phyloP scores from a whole-genome alignment of 2,329 filamentous ascomycete species.

The Trichoderma afroharzianum region DNA sequence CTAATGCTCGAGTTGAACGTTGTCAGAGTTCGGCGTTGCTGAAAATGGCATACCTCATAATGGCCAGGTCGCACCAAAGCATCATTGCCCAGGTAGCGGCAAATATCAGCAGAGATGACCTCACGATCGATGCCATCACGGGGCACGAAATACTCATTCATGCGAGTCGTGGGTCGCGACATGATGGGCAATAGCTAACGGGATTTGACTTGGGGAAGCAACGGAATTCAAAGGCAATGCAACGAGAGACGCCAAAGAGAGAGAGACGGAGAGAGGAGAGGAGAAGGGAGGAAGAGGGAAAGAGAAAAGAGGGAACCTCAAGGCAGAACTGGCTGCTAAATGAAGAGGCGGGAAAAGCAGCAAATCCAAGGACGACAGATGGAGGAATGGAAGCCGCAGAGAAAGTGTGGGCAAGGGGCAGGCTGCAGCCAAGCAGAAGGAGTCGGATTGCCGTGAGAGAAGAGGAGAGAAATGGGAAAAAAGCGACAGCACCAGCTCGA shows the following conservation, averaged over 20 bases:
- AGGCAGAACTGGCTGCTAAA: slow-evolving; percentile 7
- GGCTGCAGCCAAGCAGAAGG: slow-evolving; percentile 1
- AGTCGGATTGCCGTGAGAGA: neutral
- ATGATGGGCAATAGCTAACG: slow-evolving; percentile 14
- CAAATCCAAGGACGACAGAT: slow-evolving; percentile 11
- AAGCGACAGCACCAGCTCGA: neutral
- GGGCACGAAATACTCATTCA: slow-evolving; percentile 78
- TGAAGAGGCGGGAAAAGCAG: neutral
- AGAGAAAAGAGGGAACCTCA: slow-evolving; percentile 1
- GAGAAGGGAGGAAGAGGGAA: neutral
- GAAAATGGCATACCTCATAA: slow-evolving; percentile 57
- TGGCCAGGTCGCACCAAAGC: slow-evolving; percentile 72
- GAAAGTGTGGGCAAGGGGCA: slow-evolving; percentile 8
- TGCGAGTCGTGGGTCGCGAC: slow-evolving; percentile 39
- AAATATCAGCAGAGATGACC: slow-evolving; percentile 81
- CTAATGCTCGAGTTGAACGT: neutral
- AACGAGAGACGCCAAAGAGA: slow-evolving; percentile 21
- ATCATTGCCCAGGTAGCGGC: slow-evolving; percentile 79
- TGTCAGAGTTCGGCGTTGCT: neutral
- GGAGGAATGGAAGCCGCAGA: slow-evolving; percentile 3
- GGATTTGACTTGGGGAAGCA: neutral
- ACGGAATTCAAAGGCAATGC: slow-evolving; percentile 17
- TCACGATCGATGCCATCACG: slow-evolving; percentile 79
- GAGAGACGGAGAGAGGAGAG: slow-evolving; percentile 24
- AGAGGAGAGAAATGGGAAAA: slow-evolving; percentile 1